Conservation (phyloP, 768 basidiomycete genomes). For the Pisolithus tinctorius region DNA sequence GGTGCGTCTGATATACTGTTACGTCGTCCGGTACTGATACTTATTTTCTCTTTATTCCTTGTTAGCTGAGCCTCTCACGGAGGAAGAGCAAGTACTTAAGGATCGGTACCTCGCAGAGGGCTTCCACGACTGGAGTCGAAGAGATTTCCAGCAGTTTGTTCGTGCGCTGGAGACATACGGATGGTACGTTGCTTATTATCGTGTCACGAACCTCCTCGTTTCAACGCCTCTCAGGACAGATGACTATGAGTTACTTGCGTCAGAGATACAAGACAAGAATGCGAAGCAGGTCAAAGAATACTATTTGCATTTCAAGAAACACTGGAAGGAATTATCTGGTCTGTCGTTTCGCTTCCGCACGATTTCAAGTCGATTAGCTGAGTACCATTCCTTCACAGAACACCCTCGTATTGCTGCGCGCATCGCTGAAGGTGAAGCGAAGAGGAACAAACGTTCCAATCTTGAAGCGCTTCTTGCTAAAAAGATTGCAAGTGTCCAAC, state of each 20-base stretch:
- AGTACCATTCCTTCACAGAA: conserved; percentile 38
- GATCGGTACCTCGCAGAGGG: conserved; percentile 71
- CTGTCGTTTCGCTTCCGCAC: conserved; percentile 12
- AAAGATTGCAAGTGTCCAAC: conserved; percentile 78
- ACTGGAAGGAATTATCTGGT: conserved; percentile 83
- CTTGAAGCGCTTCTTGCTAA: conserved; percentile 69
- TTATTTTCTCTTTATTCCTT: background rate
- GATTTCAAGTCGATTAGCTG: background rate
- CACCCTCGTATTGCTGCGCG: conserved; percentile 76
- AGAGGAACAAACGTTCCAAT: conserved; percentile 80
- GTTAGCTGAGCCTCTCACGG: conserved; percentile 81
- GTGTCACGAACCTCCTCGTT: too few relatives aligned
- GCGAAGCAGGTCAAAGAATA: conserved; percentile 74
- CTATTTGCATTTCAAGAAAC: conserved; percentile 78
- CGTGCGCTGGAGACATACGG: conserved; percentile 74
- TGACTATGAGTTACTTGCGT: conserved; percentile 60
- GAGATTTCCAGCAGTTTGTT: conserved; percentile 91
- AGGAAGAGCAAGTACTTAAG: conserved; percentile 79
- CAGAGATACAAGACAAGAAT: conserved; percentile 81
- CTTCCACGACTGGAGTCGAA: conserved; percentile 86
- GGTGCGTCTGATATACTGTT: conserved; percentile 36
- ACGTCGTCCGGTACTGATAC: background rate
- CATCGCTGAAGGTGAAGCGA: conserved; percentile 83
- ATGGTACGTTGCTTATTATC: conserved; percentile 43
- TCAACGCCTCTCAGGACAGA: conserved; percentile 42